Conservation (phyloP, 2,329 filamentous ascomycete genomes). For the Coleophoma crateriformis region DNA sequence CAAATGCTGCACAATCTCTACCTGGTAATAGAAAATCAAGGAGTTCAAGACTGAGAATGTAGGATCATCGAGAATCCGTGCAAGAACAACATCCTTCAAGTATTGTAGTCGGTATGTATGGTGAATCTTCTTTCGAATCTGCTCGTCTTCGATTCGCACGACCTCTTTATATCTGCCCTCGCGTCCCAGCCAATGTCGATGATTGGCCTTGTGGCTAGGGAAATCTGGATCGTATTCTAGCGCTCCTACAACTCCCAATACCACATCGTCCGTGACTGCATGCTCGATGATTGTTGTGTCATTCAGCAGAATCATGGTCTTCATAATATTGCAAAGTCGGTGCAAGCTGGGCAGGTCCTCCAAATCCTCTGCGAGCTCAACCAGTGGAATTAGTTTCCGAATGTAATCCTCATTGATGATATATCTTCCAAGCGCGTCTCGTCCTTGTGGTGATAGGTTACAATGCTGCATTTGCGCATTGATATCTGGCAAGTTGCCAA, state of each 20-base stretch:
- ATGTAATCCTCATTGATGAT: constrained; percentile 85
- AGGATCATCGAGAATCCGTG: constrained; percentile 91
- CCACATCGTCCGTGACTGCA: constrained; percentile 82
- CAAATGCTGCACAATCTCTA: constrained; percentile 95
- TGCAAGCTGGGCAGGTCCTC: constrained; percentile 85
- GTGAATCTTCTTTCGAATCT: constrained; percentile 85
- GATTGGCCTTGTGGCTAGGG: constrained; percentile 94
- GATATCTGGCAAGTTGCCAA: constrained; percentile 80
- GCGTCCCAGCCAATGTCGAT: constrained; percentile 86
- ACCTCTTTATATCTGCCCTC: constrained; percentile 94
- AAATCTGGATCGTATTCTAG: constrained; percentile 98
- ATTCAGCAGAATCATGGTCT: constrained; percentile 89
- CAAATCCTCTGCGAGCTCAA: constrained; percentile 84
- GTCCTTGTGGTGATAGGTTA: constrained; percentile 66
- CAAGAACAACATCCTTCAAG: constrained; percentile 95
- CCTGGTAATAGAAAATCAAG: constrained; percentile 97
- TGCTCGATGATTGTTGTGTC: constrained; percentile 93
- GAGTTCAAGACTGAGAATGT: constrained; percentile 97
- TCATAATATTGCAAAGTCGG: constrained; percentile 95
- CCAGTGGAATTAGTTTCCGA: constrained; percentile 75
- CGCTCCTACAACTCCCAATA: constrained; percentile 89
- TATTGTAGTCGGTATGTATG: constrained; percentile 95
- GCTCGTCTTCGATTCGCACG: constrained; percentile 78
- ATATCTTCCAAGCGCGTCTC: constrained; percentile 83
- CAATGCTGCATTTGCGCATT: constrained; percentile 79